These are phyloP conservation scores for Metarhizium album DNA, from an alignment of 2,329 filamentous ascomycete genomes.

Conservation along the genomic window DNA sequence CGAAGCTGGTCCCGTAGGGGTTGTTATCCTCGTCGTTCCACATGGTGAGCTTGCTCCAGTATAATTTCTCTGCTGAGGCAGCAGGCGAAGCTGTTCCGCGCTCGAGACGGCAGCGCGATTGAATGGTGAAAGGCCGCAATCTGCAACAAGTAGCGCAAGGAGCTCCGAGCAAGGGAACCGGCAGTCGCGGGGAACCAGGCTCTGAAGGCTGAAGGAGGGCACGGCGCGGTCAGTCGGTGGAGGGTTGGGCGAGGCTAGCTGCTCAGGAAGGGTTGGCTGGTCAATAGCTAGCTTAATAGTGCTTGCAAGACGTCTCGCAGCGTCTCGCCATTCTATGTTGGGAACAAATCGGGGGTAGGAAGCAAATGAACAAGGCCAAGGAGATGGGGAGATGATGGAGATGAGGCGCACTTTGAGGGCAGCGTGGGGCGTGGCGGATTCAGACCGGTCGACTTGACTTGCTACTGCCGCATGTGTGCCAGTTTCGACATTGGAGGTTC, in stretches of 20 bases:
- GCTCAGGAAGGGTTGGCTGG: slow-evolving; percentile 4
- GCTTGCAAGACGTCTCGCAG: slow-evolving; percentile 7
- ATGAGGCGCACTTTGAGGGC: not conserved
- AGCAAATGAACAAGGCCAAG: not conserved
- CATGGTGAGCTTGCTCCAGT: slow-evolving; percentile 41
- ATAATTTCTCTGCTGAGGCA: not conserved
- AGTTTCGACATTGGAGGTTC: not conserved
- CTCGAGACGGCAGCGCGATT: not conserved
- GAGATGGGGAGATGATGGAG: not conserved
- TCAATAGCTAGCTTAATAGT: no score
- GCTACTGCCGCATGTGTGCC: not conserved
- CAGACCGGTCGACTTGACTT: not conserved
- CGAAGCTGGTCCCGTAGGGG: slow-evolving; percentile 84
- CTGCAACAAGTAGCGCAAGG: not conserved
- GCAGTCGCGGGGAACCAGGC: slow-evolving; percentile 4
- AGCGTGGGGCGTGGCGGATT: not conserved
- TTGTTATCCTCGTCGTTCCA: slow-evolving; percentile 99
- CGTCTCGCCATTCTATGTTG: slow-evolving; percentile 15
- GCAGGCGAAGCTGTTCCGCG: not conserved
- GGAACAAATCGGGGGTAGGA: not conserved
- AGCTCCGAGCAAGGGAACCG: not conserved
- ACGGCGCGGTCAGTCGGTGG: slow-evolving; percentile 3
- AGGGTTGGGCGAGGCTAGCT: no score
- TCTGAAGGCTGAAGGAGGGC: slow-evolving; percentile 1
- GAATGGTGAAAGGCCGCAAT: not conserved